Evolutionary conservation across 164 flowering plant genomes (phyloP), one percentile per base, ranked within the genome.

Genomic region (Santalum album): DNA sequence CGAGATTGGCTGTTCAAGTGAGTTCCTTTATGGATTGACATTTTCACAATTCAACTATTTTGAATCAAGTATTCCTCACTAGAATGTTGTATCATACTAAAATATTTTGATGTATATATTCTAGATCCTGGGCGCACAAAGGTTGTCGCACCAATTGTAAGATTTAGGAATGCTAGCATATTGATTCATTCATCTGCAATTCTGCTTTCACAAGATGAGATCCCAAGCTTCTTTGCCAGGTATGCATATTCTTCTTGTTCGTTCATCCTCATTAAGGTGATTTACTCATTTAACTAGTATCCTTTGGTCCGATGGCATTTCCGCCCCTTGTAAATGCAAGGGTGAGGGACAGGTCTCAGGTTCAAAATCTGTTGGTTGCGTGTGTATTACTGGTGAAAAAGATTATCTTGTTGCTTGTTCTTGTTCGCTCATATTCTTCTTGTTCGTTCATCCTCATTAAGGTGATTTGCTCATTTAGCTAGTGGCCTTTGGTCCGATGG

Each of bases 1-100:
- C 51, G 90, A 82, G 69, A 92, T 89, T 63, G 99, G 99, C 49
- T 92, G 99, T 72, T 73, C 97, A 43, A 92, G 98, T 88, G 70
- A 69, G 86, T 75, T 34, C 7, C 22, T 18, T 25, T 46, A 7
- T 1, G 20, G 46, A 7, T 26, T 50, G 34, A n/a, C n/a, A 43
- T 43, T 16, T 43, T 17, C 19, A 43, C 4, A 6, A 4, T 20
- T 43, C 34, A 29, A 29, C 34, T 29, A 29, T 29, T 29, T n/a
- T n/a, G n/a, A n/a, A n/a, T n/a, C n/a, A n/a, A n/a, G n/a, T n/a
- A n/a, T n/a, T n/a, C n/a, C n/a, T n/a, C n/a, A n/a, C n/a, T n/a
- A n/a, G n/a, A n/a, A n/a, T n/a, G n/a, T n/a, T n/a, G n/a, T n/a
- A n/a, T n/a, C n/a, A n/a, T n/a, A n/a, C n/a, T n/a, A n/a, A n/a